Evolutionary conservation across 345 rosid genomes (phyloP), one percentile per base, ranked within the genome.

Genomic region (Rhodamnia argentea): DNA sequence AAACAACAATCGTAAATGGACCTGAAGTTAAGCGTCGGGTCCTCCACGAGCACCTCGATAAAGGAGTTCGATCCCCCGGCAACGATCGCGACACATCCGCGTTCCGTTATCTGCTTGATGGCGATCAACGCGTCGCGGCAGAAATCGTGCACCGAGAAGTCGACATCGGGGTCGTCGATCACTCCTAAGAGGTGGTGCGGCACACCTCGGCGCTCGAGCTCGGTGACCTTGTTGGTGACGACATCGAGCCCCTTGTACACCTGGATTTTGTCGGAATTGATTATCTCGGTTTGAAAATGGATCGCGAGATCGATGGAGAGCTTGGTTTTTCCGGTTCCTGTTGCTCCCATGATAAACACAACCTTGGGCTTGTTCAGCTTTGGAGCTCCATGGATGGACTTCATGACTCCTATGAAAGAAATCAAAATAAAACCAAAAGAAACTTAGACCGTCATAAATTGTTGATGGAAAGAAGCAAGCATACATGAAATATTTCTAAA

Each of bases 231-330:
- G 87, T 91, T 91, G 86, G 92, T 90, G 84, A 87, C 87, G 23
- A 90, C 83, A 83, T 90, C 89, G 75, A 91, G 92, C 10, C 92
- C 92, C 4, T 83, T 59, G 86, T 91, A 90, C 24, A 90, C 87
- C 64, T 91, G 92, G 83, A 90, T 91, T 87, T 91, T 91, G 85
- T 91, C 91, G 24, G 90, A 84, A 86, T 91, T 91, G 62, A 91
- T 84, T 86, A 91, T 84, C 83, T 91, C 90, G 13, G 90, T 52
- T 15, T 47, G 75, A 44, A 59, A 86, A 24, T 60, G 76, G 32
- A 87, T 52, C 27, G 90, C 91, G 5, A 89, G 91, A 82, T 89
- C 90, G 58, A 90, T 83, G 14, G 91, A 88, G 52, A 88, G 89
- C 82, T 52, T 88, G 1, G 93, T 59, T 83, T 90, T 91, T 10